Base-by-base conservation (phyloP, 768 basidiomycete genomes). In the Boletus rubroflammeus region DNA sequence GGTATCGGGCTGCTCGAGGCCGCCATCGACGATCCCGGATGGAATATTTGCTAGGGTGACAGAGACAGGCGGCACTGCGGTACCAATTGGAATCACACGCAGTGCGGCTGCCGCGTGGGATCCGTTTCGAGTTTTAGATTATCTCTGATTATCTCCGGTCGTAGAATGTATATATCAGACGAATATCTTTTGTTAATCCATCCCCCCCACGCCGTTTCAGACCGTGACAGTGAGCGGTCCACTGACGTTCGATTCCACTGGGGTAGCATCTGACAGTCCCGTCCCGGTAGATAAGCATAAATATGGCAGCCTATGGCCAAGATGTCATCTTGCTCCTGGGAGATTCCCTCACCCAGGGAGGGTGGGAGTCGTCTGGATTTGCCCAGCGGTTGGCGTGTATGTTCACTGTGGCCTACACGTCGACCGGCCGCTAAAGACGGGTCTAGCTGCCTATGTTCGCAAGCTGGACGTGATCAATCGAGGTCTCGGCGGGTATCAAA, bases 401-500 rank as follows among this genome's bases (percentile, higher is more conserved):
- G 66, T 53, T 40, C 11, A 42, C 26, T 9, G 28, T 32, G 21
- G 11, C 14, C 5, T 28, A n/a, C 29, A 23, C 2, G 25, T 46
- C 29, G 29, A 28, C 23, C n/a, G 19, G 47, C 10, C 9, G 10
- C 47, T 58, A 39, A 57, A 38, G 23, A 25, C 38, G 6, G 8
- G 5, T 53, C 38, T 57, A 93, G 91, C 87, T 66, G 78, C 76
- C 1, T 96, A 96, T 68, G 79, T 79, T 40, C 77, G 94, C 57
- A 90, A 85, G 68, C 70, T 93, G 31, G 94, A 97, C 64, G 83
- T 97, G 19, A 59, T 96, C 57, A 96, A 96, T 65, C 83, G 93
- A 45, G 94, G 94, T 1, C 75, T 85, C 28, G 78, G 81, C 29
- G 93, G 93, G 3, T 97, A 95, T 71, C 94, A 90, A 64, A 87